Evolutionary conservation across 805 yeast species (phyloP).

Genomic region (Maudiozyma turicensis): DNA sequence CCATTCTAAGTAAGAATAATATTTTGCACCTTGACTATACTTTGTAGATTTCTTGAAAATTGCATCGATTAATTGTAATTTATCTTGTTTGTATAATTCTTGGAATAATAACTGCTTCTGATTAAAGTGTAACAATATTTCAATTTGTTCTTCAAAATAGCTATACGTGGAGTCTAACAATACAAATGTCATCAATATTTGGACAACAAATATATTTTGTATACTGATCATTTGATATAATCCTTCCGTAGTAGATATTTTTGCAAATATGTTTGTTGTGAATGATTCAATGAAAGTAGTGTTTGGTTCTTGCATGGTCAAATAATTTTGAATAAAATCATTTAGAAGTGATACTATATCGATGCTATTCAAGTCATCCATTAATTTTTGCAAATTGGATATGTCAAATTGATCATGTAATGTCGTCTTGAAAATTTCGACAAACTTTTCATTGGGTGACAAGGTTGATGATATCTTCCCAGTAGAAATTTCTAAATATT

Average conservation of each 20-base stretch:
- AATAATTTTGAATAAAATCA: conserved; percentile 28
- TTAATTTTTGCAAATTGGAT: conserved; percentile 30
- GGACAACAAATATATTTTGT: conserved; percentile 26
- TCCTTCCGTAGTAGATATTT: conserved; percentile 19
- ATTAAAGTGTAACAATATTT: conserved; percentile 16
- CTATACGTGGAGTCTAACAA: conserved; percentile 32
- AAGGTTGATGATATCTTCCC: conserved; percentile 23
- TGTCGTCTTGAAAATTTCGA: conserved; percentile 32
- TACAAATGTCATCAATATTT: conserved; percentile 28
- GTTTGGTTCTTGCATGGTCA: conserved; percentile 2
- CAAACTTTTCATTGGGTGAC: conserved; percentile 27
- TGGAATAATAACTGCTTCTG: conserved; percentile 20
- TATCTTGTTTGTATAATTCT: conserved; percentile 20
- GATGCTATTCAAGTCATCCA: conserved; percentile 32
- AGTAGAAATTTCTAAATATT: conserved; percentile 32
- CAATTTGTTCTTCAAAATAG: conserved; percentile 15
- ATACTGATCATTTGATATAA: conserved; percentile 23
- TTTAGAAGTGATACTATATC: conserved; percentile 32
- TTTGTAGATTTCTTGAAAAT: conserved; percentile 16
- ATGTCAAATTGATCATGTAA: conserved; percentile 36
- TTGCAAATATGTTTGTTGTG: conserved; percentile 15
- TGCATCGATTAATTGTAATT: conserved; percentile 11
- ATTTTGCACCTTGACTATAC: conserved; percentile 18
- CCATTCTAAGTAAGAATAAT: conserved; percentile 19
- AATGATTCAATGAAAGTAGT: conserved; percentile 18